Percentiles rank a stretch among this genome's conserved stretches.
These are phyloP conservation scores for Metschnikowia proteae DNA, from an alignment of 805 yeast species.

Conservation along the genomic window DNA sequence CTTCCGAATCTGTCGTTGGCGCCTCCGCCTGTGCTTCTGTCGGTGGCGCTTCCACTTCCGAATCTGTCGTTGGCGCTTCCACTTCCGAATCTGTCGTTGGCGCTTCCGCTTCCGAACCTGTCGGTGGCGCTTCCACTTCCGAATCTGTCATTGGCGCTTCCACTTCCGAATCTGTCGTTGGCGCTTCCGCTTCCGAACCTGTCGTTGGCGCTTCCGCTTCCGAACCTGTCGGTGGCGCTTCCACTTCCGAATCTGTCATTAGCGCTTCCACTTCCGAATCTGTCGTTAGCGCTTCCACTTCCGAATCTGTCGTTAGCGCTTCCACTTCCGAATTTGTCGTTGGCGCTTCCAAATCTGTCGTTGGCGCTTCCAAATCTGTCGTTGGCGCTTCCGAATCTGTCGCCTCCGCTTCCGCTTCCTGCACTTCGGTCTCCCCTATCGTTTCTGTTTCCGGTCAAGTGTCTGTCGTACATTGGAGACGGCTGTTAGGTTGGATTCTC, in stretches of 20 bases:
- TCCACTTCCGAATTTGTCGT: not conserved
- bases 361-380: not conserved
- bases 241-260: conserved; percentile 3
- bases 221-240: not conserved
- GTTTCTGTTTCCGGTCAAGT: not conserved
- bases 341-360: conserved; percentile 1
- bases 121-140: conserved; percentile 3
- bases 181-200: conserved; percentile 2
- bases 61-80: not conserved
- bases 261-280: not conserved
- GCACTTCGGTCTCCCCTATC: conserved; percentile 10
- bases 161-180: not conserved
- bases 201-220: not conserved
- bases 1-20: not conserved
- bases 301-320: conserved; percentile 1
- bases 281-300: conserved; percentile 2
- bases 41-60: not conserved
- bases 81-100: conserved; percentile 2
- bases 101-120: not conserved
- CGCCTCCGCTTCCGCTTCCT: not conserved
- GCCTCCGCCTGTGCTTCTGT: too few species aligned
- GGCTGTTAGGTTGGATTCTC: too few species aligned
- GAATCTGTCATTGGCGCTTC: not conserved
- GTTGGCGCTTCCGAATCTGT: not conserved
- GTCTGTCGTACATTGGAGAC: not conserved